A percentile compares a stretch with the other conserved stretches of the same genome.
phyloP scores from a whole-genome alignment of 176 grass and related monocot genomes.

The Dactylis glomerata region DNA sequence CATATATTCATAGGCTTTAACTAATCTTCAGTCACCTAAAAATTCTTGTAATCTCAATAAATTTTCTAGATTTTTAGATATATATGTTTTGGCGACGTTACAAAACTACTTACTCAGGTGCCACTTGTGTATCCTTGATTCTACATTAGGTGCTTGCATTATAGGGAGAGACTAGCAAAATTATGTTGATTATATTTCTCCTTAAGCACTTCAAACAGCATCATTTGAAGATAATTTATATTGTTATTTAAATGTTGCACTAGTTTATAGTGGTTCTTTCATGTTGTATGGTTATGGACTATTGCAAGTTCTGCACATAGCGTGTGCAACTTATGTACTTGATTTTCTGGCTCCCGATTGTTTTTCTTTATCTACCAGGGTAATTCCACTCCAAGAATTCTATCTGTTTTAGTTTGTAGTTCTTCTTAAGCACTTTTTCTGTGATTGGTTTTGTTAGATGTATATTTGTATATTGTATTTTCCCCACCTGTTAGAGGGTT shows the following conservation, averaged over 20 bases:
- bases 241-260: neutral
- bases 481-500: no score
- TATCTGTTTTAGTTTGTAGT: neutral
- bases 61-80: neutral
- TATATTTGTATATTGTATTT: no score
- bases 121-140: neutral
- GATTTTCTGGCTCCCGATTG: neutral
- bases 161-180: neutral
- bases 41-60: neutral
- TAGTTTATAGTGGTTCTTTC: neutral
- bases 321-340: neutral
- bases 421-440: neutral
- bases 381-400: neutral
- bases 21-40: neutral
- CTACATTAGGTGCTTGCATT: neutral
- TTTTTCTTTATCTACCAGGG: neutral
- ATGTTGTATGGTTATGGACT: neutral
- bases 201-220: neutral
- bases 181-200: neutral
- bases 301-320: neutral
- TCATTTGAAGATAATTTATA: neutral
- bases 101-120: neutral
- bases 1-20: neutral
- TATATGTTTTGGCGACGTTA: neutral
- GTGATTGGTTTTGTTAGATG: neutral